These are phyloP conservation scores for Yamadazyma friedrichii DNA, from an alignment of 1,139 yeast species.

Conservation along the genomic window DNA sequence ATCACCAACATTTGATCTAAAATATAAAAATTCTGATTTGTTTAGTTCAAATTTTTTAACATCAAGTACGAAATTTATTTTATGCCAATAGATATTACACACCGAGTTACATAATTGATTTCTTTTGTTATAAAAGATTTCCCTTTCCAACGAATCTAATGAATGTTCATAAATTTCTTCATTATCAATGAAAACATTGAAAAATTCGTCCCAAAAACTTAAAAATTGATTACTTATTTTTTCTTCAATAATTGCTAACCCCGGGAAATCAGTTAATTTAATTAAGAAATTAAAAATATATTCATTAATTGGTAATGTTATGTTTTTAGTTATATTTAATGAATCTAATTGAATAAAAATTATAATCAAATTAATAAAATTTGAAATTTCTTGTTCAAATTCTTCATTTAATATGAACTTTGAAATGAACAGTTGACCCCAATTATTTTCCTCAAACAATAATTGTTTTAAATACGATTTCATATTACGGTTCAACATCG, in stretches of 20 bases:
- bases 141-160: conserved; percentile 19
- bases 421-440: conserved; percentile 37
- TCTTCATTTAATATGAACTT: conserved; percentile 21
- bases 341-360: conserved; percentile 53
- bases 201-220: conserved; percentile 78
- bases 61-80: conserved; percentile 37
- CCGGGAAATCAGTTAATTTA: conserved; percentile 58
- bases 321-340: conserved; percentile 45
- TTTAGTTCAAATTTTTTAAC: conserved; percentile 14
- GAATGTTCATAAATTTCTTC: conserved; percentile 39
- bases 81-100: conserved; percentile 61
- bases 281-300: conserved; percentile 50
- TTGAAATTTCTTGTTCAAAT: conserved; percentile 43
- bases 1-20: conserved; percentile 73
- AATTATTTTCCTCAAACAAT: conserved; percentile 36
- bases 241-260: conserved; percentile 67
- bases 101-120: conserved; percentile 42
- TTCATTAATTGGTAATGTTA: conserved; percentile 38
- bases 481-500: conserved; percentile 29
- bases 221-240: conserved; percentile 63
- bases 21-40: conserved; percentile 57
- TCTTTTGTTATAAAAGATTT: conserved; percentile 27
- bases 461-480: conserved; percentile 26
- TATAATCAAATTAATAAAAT: conserved; percentile 51
- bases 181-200: conserved; percentile 61